phyloP scores from a whole-genome alignment of 768 basidiomycete species.

The Tricholoma saponaceum region DNA sequence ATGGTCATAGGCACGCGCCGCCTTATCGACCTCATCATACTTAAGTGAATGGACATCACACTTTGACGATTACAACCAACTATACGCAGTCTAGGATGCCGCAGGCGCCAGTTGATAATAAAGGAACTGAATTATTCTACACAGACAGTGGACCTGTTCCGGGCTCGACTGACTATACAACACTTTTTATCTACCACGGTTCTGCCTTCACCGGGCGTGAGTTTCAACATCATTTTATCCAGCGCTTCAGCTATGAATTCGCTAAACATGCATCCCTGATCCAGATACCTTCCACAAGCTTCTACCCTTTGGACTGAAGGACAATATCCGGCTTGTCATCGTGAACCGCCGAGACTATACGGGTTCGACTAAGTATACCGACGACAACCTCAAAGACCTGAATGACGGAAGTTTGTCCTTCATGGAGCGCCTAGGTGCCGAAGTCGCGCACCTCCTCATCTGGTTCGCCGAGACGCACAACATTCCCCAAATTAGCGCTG shows the following conservation, averaged over 20 bases:
- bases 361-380: constrained; percentile 27
- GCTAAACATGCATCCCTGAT: neutral
- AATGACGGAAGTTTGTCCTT: constrained; percentile 18
- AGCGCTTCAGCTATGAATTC: neutral
- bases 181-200: constrained; percentile 32
- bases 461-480: constrained; percentile 20
- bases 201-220: constrained; percentile 27
- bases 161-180: constrained; percentile 27
- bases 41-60: too few relatives aligned
- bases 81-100: too few relatives aligned
- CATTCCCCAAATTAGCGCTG: constrained; percentile 20
- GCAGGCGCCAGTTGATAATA: neutral
- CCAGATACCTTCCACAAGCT: constrained; percentile 16
- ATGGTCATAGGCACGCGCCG: too few relatives aligned
- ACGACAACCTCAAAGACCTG: constrained; percentile 27
- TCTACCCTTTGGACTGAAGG: constrained; percentile 14
- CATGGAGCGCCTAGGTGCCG: constrained; percentile 21
- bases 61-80: neutral
- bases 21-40: too few relatives aligned
- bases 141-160: constrained; percentile 31
- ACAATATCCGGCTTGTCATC: constrained; percentile 25
- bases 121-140: constrained; percentile 21
- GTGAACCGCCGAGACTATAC: constrained; percentile 29
- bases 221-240: constrained; percentile 4
- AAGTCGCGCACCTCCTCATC: constrained; percentile 24